A percentile compares a stretch with the other conserved stretches of the same genome.
Evolutionary conservation across 2,329 filamentous ascomycete species (phyloP).

Genomic region (Colletotrichum sp.): DNA sequence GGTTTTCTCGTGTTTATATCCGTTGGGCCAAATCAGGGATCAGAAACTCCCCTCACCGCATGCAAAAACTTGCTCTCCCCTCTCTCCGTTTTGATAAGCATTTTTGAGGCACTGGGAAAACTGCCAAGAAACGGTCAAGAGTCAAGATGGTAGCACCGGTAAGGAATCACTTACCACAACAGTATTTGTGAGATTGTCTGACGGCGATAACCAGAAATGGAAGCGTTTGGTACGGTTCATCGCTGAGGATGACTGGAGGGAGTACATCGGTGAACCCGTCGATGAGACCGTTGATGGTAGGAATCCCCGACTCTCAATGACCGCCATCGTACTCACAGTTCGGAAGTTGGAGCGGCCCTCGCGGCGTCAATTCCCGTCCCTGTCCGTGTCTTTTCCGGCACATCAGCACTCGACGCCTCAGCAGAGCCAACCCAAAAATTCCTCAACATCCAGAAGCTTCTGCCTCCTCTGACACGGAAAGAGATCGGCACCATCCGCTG

Average conservation of each 20-base stretch:
- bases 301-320: neutral
- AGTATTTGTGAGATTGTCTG: accelerated
- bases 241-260: conserved; percentile 25
- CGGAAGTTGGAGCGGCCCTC: conserved; percentile 25
- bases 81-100: neutral
- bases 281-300: conserved; percentile 25
- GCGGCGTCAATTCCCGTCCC: conserved; percentile 17
- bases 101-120: neutral
- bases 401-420: conserved; percentile 29
- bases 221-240: conserved; percentile 28
- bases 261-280: conserved; percentile 28
- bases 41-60: neutral
- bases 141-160: conserved; percentile 10
- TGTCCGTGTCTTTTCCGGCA: conserved; percentile 23
- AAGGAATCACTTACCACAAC: neutral
- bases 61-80: neutral
- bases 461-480: conserved; percentile 43
- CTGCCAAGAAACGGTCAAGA: neutral
- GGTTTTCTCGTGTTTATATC: neutral
- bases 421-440: conserved; percentile 34
- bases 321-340: neutral
- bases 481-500: conserved; percentile 62
- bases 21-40: neutral
- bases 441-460: conserved; percentile 19
- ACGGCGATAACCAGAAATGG: conserved; percentile 18